Percentiles rank a stretch among this genome's conserved stretches.
Conservation (phyloP, 2,329 filamentous ascomycete species). For the Juglanconis oblonga region DNA sequence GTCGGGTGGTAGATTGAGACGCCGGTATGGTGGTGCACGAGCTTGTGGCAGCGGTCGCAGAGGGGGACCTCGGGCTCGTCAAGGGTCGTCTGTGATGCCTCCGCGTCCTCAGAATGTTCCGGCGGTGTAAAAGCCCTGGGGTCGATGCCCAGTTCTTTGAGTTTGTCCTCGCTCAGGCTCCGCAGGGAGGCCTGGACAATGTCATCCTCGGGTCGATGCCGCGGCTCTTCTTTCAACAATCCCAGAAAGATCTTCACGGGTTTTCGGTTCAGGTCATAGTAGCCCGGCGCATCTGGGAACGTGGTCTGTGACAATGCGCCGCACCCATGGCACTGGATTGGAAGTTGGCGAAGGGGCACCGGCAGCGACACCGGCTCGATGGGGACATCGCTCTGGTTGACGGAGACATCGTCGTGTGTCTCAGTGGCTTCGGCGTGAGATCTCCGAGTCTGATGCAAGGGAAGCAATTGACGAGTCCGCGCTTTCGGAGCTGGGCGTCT, state of each 20-base stretch:
- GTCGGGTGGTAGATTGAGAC: conserved; percentile 76
- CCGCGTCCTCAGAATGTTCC: conserved; percentile 2
- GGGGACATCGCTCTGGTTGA: background rate
- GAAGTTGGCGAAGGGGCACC: conserved; percentile 34
- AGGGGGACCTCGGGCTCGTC: conserved; percentile 49
- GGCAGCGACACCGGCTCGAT: background rate
- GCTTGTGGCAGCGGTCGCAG: conserved; percentile 83
- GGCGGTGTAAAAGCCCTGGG: conserved; percentile 33
- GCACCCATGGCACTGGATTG: conserved; percentile 61
- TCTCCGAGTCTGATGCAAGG: conserved; percentile 5
- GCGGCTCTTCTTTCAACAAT: conserved; percentile 25
- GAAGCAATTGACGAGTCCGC: background rate
- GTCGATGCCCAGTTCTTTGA: conserved; percentile 46
- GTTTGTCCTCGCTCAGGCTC: conserved; percentile 36
- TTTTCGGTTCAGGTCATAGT: conserved; percentile 51
- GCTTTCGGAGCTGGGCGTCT: background rate
- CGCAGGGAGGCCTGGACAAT: conserved; percentile 46
- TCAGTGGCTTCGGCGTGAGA: background rate
- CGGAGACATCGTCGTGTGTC: background rate
- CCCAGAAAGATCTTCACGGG: conserved; percentile 48
- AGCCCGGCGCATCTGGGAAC: conserved; percentile 52
- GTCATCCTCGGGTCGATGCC: conserved; percentile 37
- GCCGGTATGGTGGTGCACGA: conserved; percentile 72
- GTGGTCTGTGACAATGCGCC: conserved; percentile 61
- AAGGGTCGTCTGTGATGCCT: background rate